Conservation (phyloP, 2,329 filamentous ascomycete species). For the Beauveria varroae region DNA sequence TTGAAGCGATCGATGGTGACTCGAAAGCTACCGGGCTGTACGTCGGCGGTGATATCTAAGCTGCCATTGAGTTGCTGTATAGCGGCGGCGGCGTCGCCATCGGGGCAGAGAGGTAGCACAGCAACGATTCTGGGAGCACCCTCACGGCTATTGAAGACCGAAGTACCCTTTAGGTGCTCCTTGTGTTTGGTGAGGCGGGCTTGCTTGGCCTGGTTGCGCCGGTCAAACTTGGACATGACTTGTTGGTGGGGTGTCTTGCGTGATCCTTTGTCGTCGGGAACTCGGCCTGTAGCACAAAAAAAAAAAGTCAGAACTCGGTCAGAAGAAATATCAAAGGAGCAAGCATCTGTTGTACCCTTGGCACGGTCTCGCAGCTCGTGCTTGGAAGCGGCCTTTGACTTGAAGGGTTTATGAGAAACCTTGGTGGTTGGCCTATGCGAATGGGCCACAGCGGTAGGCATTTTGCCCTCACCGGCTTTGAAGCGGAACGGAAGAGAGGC, state of each 20-base stretch:
- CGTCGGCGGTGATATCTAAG: conserved; percentile 66
- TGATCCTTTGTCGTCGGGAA: conserved; percentile 62
- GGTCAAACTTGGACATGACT: conserved; percentile 94
- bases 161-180: conserved; percentile 71
- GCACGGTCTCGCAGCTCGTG: conserved; percentile 73
- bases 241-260: conserved; percentile 92
- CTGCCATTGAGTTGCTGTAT: conserved; percentile 67
- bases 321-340: not conserved
- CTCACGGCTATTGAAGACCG: conserved; percentile 78
- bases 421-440: conserved; percentile 94
- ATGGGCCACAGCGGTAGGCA: conserved; percentile 67
- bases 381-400: conserved; percentile 85
- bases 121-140: conserved; percentile 84
- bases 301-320: conserved; percentile 13
- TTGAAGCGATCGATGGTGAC: conserved; percentile 85
- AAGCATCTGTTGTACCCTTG: conserved; percentile 55
- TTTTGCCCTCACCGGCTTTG: conserved; percentile 71
- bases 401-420: conserved; percentile 80
- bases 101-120: conserved; percentile 72
- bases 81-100: conserved; percentile 59
- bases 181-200: conserved; percentile 75
- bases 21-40: conserved; percentile 51
- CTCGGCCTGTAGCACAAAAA: conserved; percentile 54
- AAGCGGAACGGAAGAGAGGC: conserved; percentile 77
- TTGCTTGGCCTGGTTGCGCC: conserved; percentile 91